phyloP scores from a whole-genome alignment of 2,329 filamentous ascomycete species.

The Trichoderma guizhouense region DNA sequence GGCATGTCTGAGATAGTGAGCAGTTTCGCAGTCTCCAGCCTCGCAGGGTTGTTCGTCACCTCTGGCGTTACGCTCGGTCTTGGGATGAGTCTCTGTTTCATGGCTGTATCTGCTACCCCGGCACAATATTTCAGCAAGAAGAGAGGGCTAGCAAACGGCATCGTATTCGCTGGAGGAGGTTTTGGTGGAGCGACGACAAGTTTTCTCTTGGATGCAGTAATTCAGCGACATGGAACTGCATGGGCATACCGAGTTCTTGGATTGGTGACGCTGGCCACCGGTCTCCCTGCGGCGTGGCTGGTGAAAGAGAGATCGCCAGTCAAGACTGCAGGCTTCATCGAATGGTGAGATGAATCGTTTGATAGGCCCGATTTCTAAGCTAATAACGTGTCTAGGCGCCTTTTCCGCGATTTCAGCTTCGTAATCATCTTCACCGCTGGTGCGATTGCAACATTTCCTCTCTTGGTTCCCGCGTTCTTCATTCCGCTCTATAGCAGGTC shows the following conservation, averaged over 20 bases:
- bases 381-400: slow-evolving; percentile 28
- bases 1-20: slow-evolving; percentile 42
- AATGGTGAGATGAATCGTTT: not conserved
- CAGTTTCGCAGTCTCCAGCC: slow-evolving; percentile 26
- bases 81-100: slow-evolving; percentile 26
- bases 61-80: slow-evolving; percentile 26
- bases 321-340: slow-evolving; percentile 40
- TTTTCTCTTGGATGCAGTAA: slow-evolving; percentile 43
- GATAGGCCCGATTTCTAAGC: not conserved
- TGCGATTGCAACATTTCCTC: slow-evolving; percentile 52
- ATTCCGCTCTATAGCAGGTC: slow-evolving; percentile 52
- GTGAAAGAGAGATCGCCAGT: slow-evolving; percentile 43
- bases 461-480: slow-evolving; percentile 59
- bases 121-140: slow-evolving; percentile 50
- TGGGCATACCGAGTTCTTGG: slow-evolving; percentile 52
- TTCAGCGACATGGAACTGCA: slow-evolving; percentile 37
- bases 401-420: slow-evolving; percentile 51
- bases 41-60: slow-evolving; percentile 30
- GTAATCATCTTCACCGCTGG: slow-evolving; percentile 49
- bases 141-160: slow-evolving; percentile 49
- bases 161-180: slow-evolving; percentile 48
- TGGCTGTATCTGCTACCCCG: slow-evolving; percentile 41
- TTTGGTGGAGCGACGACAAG: slow-evolving; percentile 48
- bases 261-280: slow-evolving; percentile 47
- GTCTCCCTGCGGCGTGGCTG: slow-evolving; percentile 50